Evolutionary conservation across 2,329 filamentous ascomycete genomes (phyloP).

Genomic region (Fusarium sp.): DNA sequence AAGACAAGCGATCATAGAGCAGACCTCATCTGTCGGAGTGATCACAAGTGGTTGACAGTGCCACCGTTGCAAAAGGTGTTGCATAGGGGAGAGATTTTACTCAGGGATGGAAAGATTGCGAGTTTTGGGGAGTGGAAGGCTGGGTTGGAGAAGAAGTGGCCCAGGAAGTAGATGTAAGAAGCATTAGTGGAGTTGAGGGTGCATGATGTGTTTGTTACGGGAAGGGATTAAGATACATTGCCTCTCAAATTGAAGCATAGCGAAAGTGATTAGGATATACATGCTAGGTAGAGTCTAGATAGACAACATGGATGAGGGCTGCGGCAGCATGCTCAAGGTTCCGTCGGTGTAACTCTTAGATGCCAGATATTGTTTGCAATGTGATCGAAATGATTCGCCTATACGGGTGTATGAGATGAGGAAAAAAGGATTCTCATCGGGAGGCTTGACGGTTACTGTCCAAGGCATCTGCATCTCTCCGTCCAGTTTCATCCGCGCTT

Average conservation of each 20-base stretch:
- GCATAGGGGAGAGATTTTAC: conserved; percentile 53
- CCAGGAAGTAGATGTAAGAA: background rate
- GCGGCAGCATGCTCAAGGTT: background rate
- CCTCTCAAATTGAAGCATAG: background rate
- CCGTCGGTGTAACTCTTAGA: background rate
- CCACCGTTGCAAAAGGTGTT: conserved; percentile 48
- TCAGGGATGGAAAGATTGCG: conserved; percentile 45
- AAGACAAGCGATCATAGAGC: conserved; percentile 42
- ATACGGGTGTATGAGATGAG: no score
- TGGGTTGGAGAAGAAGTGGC: conserved; percentile 46
- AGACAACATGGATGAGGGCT: background rate
- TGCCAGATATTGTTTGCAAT: background rate
- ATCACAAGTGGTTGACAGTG: conserved; percentile 54
- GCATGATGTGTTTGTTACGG: background rate
- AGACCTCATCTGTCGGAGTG: conserved; percentile 48
- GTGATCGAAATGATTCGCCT: background rate
- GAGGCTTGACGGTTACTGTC: background rate
- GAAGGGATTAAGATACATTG: background rate
- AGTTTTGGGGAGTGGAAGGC: conserved; percentile 51
- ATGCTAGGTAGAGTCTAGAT: background rate
- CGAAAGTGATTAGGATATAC: background rate
- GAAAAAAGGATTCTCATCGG: background rate
- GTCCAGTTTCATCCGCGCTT: background rate
- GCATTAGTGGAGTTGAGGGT: background rate
- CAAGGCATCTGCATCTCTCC: background rate